A percentile compares a stretch with the other conserved stretches of the same genome.
These are phyloP conservation scores for Thuja plicata DNA, from an alignment of 83 land plant genomes.

Conservation along the genomic window DNA sequence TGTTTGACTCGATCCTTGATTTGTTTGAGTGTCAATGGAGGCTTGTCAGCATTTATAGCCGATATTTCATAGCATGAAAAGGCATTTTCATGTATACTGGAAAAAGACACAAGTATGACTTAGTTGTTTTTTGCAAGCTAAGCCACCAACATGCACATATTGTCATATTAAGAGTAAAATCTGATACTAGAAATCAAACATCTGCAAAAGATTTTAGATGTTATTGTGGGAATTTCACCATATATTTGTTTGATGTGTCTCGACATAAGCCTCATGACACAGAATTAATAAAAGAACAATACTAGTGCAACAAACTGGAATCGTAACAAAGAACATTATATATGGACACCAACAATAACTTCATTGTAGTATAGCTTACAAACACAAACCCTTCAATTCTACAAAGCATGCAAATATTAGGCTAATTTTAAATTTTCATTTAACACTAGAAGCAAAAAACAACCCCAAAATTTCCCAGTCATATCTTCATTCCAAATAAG, in stretches of 20 bases:
- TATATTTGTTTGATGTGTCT: neutral
- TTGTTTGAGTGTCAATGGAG: constrained; percentile 53
- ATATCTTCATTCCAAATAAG: neutral
- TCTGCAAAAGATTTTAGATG: neutral
- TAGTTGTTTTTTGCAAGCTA: neutral
- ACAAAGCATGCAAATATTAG: neutral
- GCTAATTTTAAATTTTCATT: neutral
- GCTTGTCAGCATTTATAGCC: constrained; percentile 83
- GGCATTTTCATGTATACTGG: constrained; percentile 51
- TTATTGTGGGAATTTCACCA: neutral
- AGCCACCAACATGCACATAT: neutral
- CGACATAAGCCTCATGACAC: neutral
- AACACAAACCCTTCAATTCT: neutral
- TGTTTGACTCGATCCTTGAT: constrained; percentile 73
- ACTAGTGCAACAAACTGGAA: neutral
- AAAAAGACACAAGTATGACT: constrained; percentile 2
- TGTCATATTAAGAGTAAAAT: neutral
- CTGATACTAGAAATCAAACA: neutral
- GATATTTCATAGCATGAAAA: constrained; percentile 76
- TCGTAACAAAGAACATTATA: neutral
- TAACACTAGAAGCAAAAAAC: neutral
- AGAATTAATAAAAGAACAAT: neutral
- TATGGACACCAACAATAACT: neutral
- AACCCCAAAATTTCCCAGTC: neutral
- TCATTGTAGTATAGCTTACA: neutral